Percentiles rank a stretch among this genome's conserved stretches.
These are phyloP conservation scores for Auricularia sp. DNA, from an alignment of 768 basidiomycete genomes.

Conservation along the genomic window DNA sequence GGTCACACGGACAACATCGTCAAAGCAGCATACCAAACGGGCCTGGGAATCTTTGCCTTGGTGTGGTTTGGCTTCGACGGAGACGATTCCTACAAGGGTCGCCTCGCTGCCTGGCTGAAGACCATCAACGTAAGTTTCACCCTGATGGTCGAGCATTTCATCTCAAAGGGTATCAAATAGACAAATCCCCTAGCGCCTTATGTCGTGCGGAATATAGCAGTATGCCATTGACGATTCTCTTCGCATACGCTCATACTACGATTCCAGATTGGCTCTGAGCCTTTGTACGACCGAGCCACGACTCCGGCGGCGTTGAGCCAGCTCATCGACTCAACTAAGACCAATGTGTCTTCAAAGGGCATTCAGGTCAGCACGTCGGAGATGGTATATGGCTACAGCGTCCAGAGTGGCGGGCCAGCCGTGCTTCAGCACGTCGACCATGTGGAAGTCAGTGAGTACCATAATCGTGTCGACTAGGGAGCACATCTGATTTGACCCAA, in stretches of 20 bases:
- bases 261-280: conserved; percentile 1
- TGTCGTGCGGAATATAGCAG: conserved; percentile 7
- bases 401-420: neutral
- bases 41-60: conserved; percentile 3
- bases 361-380: neutral
- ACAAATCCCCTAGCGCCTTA: conserved; percentile 7
- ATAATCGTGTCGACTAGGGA: neutral
- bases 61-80: conserved; percentile 9
- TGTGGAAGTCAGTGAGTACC: neutral
- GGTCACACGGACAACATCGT: conserved; percentile 3
- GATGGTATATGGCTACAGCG: neutral
- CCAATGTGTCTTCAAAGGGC: neutral
- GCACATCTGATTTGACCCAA: neutral
- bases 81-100: conserved; percentile 1
- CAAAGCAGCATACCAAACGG: conserved; percentile 3
- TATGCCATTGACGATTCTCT: neutral
- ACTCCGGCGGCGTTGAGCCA: neutral
- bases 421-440: neutral
- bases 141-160: neutral
- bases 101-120: conserved; percentile 1
- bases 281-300: conserved; percentile 4
- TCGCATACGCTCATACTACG: neutral
- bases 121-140: conserved; percentile 4
- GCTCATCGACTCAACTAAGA: neutral
- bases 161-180: neutral